Percentiles rank a stretch among this genome's conserved stretches.
Evolutionary conservation across 352 stramenopile species (phyloP).

Genomic region (Pythium monospermum): DNA sequence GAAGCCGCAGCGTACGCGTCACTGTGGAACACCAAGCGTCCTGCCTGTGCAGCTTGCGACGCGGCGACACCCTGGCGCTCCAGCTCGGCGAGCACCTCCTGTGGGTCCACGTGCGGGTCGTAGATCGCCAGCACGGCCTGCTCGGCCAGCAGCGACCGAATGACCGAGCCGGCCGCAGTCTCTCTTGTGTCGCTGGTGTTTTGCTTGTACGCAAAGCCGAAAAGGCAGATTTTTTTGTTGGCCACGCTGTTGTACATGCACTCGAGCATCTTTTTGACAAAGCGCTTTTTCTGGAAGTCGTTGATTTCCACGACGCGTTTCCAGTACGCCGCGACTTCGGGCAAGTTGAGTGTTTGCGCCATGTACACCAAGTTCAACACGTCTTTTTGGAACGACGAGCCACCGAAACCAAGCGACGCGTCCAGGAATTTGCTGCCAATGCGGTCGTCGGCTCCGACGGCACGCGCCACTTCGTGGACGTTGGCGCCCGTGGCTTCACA

Average conservation of each 20-base stretch:
- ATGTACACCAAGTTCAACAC: conserved; percentile 99
- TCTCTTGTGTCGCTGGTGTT: conserved; percentile 99
- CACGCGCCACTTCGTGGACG: conserved; percentile 96
- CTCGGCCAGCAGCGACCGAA: conserved; percentile 96
- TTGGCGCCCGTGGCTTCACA: conserved; percentile 98
- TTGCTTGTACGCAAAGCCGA: conserved; percentile 99
- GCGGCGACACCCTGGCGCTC: conserved; percentile 85
- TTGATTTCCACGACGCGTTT: conserved; percentile 99
- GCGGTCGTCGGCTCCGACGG: conserved; percentile 96
- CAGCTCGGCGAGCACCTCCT: conserved; percentile 88
- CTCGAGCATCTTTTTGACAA: conserved; percentile 96
- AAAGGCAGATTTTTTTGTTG: conserved; percentile 99
- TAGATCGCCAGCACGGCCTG: conserved; percentile 95
- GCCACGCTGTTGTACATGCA: conserved; percentile 99
- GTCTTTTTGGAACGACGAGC: conserved; percentile 99
- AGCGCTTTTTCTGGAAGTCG: conserved; percentile 99
- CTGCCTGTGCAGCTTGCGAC: conserved; percentile 87
- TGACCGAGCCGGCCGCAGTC: conserved; percentile 96
- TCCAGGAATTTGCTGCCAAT: conserved; percentile 98
- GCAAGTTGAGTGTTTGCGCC: conserved; percentile 96
- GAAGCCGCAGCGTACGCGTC: conserved; percentile 92
- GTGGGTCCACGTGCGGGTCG: conserved; percentile 97
- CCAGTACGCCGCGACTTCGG: conserved; percentile 99
- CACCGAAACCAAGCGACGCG: conserved; percentile 98
- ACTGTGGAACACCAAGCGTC: conserved; percentile 59